Conservation (phyloP, 371 early-diverging fungal species). For the Choanephora cucurbitarum region DNA sequence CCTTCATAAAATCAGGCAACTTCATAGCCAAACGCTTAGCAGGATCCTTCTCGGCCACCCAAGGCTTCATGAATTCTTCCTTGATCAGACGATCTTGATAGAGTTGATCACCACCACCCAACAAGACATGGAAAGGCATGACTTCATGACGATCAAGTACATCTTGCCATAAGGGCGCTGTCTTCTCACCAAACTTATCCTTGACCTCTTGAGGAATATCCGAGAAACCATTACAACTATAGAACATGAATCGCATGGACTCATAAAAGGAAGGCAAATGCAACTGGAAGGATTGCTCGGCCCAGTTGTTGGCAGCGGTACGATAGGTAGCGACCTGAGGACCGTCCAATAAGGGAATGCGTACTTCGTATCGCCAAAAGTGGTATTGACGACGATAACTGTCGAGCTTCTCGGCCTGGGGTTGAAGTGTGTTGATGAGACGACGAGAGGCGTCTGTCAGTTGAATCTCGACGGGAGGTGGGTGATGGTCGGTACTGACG, state of each 20-base stretch:
- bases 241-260: conserved; percentile 29
- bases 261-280: conserved; percentile 26
- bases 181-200: conserved; percentile 59
- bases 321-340: conserved; percentile 26
- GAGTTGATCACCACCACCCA: conserved; percentile 87
- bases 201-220: conserved; percentile 54
- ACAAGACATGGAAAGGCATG: conserved; percentile 75
- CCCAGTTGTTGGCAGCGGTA: conserved; percentile 23
- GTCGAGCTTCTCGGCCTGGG: conserved; percentile 23
- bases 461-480: conserved; percentile 28
- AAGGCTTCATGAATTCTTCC: conserved; percentile 57
- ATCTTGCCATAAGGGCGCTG: conserved; percentile 74
- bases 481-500: conserved; percentile 26
- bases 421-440: conserved; percentile 1
- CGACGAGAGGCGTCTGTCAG: conserved; percentile 10
- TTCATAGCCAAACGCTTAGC: conserved; percentile 29
- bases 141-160: conserved; percentile 64
- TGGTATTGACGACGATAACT: conserved; percentile 29
- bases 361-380: conserved; percentile 40
- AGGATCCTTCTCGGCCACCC: conserved; percentile 60
- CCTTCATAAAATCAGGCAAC: conserved; percentile 53
- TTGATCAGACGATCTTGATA: conserved; percentile 69
- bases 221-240: conserved; percentile 64
- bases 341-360: conserved; percentile 19
- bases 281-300: conserved; percentile 17